Conservation (phyloP, 2,329 filamentous ascomycete species). For the Herpotrichia juniperi region DNA sequence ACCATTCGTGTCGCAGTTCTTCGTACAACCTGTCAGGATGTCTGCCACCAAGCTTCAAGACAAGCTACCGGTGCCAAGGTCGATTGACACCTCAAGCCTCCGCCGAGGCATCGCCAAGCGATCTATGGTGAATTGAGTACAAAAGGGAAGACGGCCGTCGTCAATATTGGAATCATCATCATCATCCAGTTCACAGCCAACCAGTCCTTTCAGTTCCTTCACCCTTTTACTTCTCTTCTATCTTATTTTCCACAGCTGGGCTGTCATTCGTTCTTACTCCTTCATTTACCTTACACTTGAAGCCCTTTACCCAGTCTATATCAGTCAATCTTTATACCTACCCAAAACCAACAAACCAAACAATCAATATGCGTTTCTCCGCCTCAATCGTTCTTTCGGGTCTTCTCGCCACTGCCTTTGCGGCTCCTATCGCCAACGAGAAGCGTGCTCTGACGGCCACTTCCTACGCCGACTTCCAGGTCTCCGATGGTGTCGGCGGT, state of each 20-base stretch:
- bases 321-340: conserved; percentile 1
- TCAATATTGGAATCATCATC: not conserved
- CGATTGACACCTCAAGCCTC: conserved; percentile 5
- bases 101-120: conserved; percentile 2
- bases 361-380: conserved; percentile 22
- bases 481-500: conserved; percentile 57
- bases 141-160: not conserved
- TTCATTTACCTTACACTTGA: not conserved
- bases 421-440: conserved; percentile 7
- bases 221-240: conserved; percentile 1
- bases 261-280: conserved; percentile 17
- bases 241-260: conserved; percentile 13
- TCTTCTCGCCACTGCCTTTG: conserved; percentile 17
- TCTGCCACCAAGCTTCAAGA: conserved; percentile 9
- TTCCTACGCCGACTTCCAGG: conserved; percentile 46
- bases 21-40: not conserved
- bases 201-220: conserved; percentile 3
- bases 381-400: conserved; percentile 17
- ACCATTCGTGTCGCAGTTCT: conserved; percentile 7
- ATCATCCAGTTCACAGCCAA: conserved; percentile 6
- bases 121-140: not conserved
- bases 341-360: conserved; percentile 1
- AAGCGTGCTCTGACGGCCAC: conserved; percentile 16
- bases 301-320: conserved; percentile 3
- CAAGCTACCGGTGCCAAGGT: conserved; percentile 10